A percentile compares a stretch with the other conserved stretches of the same genome.
Conservation (phyloP, 306 rosid species). For the Cyclanthera cordifolia region DNA sequence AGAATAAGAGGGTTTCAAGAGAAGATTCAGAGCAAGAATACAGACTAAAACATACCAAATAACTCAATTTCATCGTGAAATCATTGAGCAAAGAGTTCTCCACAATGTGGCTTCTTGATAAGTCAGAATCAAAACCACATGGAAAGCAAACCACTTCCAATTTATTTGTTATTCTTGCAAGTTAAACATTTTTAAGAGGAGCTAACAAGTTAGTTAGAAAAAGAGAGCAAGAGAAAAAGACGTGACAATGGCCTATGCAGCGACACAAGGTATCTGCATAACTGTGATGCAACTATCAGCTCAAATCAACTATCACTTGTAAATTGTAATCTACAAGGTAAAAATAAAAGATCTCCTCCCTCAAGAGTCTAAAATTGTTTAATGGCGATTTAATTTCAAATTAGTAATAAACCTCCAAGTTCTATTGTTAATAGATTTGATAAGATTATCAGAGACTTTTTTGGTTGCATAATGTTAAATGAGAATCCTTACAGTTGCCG, state of each 20-base stretch:
- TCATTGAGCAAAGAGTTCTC: neutral
- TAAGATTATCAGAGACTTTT: too few relatives aligned
- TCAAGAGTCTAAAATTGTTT: neutral
- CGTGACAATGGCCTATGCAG: neutral
- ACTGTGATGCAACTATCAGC: neutral
- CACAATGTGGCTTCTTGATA: neutral
- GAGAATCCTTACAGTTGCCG: too few relatives aligned
- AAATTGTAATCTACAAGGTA: neutral
- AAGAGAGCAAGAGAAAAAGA: neutral
- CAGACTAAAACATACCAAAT: neutral
- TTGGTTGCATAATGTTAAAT: too few relatives aligned
- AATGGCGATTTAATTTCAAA: neutral
- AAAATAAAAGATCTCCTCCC: neutral
- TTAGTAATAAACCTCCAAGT: too few relatives aligned
- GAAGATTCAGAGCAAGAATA: neutral
- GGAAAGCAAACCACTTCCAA: neutral
- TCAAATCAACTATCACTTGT: neutral
- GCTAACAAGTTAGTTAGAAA: neutral
- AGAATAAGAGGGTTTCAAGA: slow-evolving; percentile 1
- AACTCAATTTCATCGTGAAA: neutral
- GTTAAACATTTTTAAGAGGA: neutral
- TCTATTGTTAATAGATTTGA: too few relatives aligned
- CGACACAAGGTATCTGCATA: neutral
- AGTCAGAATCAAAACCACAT: neutral
- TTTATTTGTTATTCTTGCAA: neutral